Conservation (phyloP, 1,284 basidiomycete species). For the Ganoderma boninense region DNA sequence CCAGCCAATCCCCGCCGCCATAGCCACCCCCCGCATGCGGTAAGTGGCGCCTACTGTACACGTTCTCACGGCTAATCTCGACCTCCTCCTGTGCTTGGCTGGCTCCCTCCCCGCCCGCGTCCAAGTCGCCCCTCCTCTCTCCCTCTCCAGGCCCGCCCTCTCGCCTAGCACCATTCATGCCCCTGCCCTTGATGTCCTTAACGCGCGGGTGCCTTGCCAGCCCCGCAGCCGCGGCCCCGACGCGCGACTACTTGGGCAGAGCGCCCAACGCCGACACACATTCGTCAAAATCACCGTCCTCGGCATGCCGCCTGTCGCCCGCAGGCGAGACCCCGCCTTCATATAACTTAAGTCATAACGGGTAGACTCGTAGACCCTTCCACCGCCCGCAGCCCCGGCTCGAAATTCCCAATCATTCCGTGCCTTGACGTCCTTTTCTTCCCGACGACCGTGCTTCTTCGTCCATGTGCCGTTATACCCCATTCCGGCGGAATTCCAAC, state of each 20-base stretch:
- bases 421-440: constrained; percentile 11
- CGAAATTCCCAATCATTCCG: not conserved
- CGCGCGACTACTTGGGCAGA: not conserved
- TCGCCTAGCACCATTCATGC: not conserved
- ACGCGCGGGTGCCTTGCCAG: not conserved
- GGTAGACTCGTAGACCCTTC: not conserved
- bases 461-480: constrained; percentile 12
- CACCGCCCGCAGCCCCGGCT: not conserved
- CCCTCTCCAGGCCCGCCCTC: constrained; percentile 1
- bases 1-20: constrained; percentile 32
- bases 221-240: not conserved
- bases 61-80: constrained; percentile 19
- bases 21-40: constrained; percentile 15
- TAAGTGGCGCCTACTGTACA: constrained; percentile 15
- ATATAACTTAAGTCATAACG: too few species aligned
- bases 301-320: not conserved
- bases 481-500: not conserved
- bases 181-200: not conserved
- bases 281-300: constrained; percentile 3
- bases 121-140: not conserved
- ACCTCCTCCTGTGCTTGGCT: not conserved
- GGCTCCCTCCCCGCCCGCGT: not conserved
- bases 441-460: constrained; percentile 24
- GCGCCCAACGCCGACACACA: constrained; percentile 8
- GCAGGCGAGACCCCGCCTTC: not conserved